Evolutionary conservation across 768 basidiomycete genomes (phyloP), one percentile per base, ranked within the genome.

Genomic region (Termitomyces sp.): DNA sequence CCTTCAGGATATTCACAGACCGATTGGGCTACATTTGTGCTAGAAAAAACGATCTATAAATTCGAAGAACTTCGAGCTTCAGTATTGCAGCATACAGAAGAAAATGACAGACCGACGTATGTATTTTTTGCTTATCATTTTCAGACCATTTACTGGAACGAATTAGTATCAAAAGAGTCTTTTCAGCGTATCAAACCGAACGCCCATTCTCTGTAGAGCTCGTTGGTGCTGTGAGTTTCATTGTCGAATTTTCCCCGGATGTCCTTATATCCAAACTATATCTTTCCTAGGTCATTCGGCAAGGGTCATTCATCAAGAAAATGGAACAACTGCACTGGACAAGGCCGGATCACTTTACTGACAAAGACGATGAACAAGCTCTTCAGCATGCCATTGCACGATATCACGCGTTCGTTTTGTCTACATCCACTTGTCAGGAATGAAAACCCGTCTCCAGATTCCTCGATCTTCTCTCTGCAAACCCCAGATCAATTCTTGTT

Each of bases 381-480:
- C 66, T 85, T 12, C 70, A 76, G 11, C 78, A 82, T 54, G 74
- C 76, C 1, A 66, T 82, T 23, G 74, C 79, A 7, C 70, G 85
- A 58, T 86, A 86, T 62, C 84, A 85, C 56, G 82, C 78, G 80
- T 83, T 61, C 16, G 60, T 56, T 18, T n/a, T n/a, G n/a, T n/a
- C n/a, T n/a, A n/a, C 10, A 13, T 18, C 31, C 27, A 23, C 10
- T 22, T 36, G n/a, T n/a, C n/a, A n/a, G n/a, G n/a, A n/a, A n/a
- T n/a, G n/a, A n/a, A n/a, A n/a, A n/a, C n/a, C n/a, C n/a, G n/a
- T n/a, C n/a, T n/a, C n/a, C 9, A 75, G 74, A 9, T 86, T 87
- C 66, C 71, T 88, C 7, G 83, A 85, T 54, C 64, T 87, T 27
- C 75, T 82, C 67, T 64, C 76, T 13, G 72, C 73, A 1, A 72